Evolutionary conservation across 2,329 filamentous ascomycete species (phyloP), one percentile per base, ranked within the genome.

Genomic region (Calonectria ilicicola): DNA sequence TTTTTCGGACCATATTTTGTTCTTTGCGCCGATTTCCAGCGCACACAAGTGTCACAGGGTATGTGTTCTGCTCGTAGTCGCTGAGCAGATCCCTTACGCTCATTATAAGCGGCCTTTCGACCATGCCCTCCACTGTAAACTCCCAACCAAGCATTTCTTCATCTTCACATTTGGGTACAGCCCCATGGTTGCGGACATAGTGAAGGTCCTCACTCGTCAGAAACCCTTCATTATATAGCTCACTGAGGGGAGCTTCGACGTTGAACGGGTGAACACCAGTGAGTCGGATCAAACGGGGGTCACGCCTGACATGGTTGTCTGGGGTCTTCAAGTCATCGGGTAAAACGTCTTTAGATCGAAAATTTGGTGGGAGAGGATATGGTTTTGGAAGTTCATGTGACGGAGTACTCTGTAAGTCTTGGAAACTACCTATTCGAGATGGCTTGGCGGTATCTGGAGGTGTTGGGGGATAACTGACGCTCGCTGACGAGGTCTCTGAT

Each of bases 181-280:
- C 86, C 17, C 96, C 96, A 86, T 98, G 96, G 80, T 98, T 98
- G 42, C 96, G 89, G 10, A 98, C 96, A 82, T 97, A 98, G 84
- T 98, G 97, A 1, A 98, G 87, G 78, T 98, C 93, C 15, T 95
- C 93, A 46, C 93, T 94, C 1, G 95, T 98, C 44, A 98, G 86
- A 81, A 98, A 98, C 0, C 96, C 95, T 85, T 90, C 87, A 56
- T 96, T 89, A 83, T 92, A 98, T 1, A 98, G 86, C 19, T 92
- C 91, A 67, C 91, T 94, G 10, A 98, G 85, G 0, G 96, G 95
- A 12, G 96, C 90, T 84, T 98, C 96, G 62, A 94, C 93, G 78
- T 98, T 98, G 87, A 97, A 98, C 1, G 96, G 96, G 83, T 98
- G 96, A 7, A 94, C 90, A 27, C 96, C 96, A 14, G 96, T 98